Evolutionary conservation across 2,329 filamentous ascomycete genomes (phyloP).

Genomic region (Aureobasidium uvarum): DNA sequence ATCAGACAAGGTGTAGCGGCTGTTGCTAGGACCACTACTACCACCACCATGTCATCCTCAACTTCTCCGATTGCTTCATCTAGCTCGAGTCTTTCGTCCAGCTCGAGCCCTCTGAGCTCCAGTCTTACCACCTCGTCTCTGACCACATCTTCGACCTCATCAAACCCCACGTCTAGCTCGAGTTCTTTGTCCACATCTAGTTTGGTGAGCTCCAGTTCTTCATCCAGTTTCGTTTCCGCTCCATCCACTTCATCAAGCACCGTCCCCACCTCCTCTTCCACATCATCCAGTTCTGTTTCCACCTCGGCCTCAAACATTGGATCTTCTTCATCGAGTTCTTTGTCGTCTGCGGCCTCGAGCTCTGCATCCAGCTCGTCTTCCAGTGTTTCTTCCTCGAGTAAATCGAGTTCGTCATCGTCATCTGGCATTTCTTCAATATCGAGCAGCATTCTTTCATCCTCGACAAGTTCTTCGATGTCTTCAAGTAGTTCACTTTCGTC

Average conservation of each 20-base stretch:
- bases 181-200: not conserved
- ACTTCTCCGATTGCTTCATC: not conserved
- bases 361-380: constrained; percentile 4
- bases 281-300: not conserved
- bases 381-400: not conserved
- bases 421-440: too few species aligned
- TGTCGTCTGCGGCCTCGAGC: not conserved
- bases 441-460: too few species aligned
- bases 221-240: not conserved
- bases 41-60: not conserved
- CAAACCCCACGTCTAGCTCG: not conserved
- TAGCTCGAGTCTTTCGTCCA: not conserved
- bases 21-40: not conserved
- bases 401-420: too few species aligned
- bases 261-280: not conserved
- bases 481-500: too few species aligned
- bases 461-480: too few species aligned
- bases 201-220: not conserved
- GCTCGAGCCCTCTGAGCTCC: not conserved
- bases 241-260: not conserved
- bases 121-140: too few species aligned
- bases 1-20: not conserved
- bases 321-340: constrained; percentile 2
- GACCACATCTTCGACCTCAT: too few species aligned
- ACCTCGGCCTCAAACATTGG: not conserved